Evolutionary conservation across 2,329 filamentous ascomycete species (phyloP).

Genomic region (Pseudogymnoascus sp.): DNA sequence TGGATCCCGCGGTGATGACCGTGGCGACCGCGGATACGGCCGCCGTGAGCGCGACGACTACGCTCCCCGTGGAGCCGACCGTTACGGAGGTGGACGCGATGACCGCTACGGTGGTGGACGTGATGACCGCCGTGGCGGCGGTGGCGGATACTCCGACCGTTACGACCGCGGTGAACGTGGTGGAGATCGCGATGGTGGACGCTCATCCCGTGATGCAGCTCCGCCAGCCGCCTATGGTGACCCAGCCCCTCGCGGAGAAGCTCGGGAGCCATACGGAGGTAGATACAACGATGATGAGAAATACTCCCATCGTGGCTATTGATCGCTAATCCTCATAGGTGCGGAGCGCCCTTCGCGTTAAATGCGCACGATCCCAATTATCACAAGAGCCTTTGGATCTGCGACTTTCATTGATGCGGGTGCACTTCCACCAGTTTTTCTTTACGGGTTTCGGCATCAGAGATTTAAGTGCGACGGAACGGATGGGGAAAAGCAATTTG

Average conservation of each 20-base stretch:
- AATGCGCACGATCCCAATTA: constrained; percentile 28
- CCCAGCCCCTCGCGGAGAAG: constrained; percentile 35
- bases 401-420: constrained; percentile 31
- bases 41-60: constrained; percentile 33
- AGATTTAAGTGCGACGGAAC: constrained; percentile 29
- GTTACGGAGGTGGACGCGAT: constrained; percentile 27
- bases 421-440: constrained; percentile 27
- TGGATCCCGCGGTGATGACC: constrained; percentile 38
- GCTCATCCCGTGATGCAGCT: constrained; percentile 33
- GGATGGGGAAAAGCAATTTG: constrained; percentile 27
- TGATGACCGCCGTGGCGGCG: constrained; percentile 39
- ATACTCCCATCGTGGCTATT: constrained; percentile 29
- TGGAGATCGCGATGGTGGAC: constrained; percentile 38
- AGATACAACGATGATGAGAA: constrained; percentile 30
- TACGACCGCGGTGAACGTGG: constrained; percentile 33
- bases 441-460: constrained; percentile 26
- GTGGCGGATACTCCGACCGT: constrained; percentile 36
- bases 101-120: constrained; percentile 28
- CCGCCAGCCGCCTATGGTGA: constrained; percentile 37
- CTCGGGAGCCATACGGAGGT: constrained; percentile 38
- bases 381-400: constrained; percentile 29
- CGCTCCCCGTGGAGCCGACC: constrained; percentile 31
- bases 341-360: constrained; percentile 32
- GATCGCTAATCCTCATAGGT: constrained; percentile 30
- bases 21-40: constrained; percentile 34